Percentiles rank a stretch among this genome's conserved stretches.
Evolutionary conservation across 768 basidiomycete species (phyloP).

Genomic region (Kondoa subrosea): DNA sequence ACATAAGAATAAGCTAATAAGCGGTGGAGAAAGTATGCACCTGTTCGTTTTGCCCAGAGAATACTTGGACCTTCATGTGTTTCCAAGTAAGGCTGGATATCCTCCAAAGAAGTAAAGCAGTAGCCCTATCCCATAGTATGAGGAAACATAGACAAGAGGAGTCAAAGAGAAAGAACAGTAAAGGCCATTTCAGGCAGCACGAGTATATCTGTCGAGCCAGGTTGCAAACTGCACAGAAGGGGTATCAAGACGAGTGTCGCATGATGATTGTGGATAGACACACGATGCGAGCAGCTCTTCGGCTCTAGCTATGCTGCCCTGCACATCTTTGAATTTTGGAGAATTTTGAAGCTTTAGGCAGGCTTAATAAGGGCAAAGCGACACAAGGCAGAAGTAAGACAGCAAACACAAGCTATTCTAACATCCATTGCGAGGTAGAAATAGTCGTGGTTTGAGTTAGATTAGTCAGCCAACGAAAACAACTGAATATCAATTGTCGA

Average conservation of each 20-base stretch:
- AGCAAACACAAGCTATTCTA: not conserved
- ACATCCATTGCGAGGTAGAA: not conserved
- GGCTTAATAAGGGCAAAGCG: not conserved
- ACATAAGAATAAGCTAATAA: too few relatives aligned
- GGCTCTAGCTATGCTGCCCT: not conserved
- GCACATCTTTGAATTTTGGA: not conserved
- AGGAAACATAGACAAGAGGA: too few relatives aligned
- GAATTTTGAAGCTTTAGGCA: not conserved
- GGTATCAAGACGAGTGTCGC: not conserved
- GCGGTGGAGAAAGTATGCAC: not conserved
- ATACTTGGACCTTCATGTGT: not conserved
- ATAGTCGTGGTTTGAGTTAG: not conserved
- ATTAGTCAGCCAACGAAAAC: not conserved
- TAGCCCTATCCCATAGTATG: conserved; percentile 17
- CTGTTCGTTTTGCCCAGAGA: conserved; percentile 22
- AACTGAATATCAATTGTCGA: not conserved
- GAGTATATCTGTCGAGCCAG: conserved; percentile 18
- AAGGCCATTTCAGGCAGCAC: conserved; percentile 27
- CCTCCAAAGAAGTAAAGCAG: conserved; percentile 19
- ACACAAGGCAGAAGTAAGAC: not conserved
- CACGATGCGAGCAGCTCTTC: not conserved
- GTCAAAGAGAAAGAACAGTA: conserved; percentile 10
- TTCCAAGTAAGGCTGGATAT: conserved; percentile 22
- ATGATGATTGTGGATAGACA: not conserved
- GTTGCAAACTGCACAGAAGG: not conserved